Evolutionary conservation across 306 rosid species (phyloP).

Genomic region (Quercus dentata): DNA sequence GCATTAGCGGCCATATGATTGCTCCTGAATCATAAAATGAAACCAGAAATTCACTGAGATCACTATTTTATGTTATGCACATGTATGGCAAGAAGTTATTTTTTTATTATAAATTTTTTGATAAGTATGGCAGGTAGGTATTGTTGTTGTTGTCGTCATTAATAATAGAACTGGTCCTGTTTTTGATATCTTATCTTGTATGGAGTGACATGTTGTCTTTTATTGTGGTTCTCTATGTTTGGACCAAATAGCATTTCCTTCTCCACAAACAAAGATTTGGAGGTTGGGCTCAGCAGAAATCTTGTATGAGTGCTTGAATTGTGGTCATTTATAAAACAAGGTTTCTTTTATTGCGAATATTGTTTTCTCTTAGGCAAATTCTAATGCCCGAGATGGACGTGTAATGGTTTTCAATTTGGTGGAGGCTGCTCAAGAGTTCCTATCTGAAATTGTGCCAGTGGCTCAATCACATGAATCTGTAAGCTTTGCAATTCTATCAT

Average conservation of each 20-base stretch:
- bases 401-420: constrained; percentile 93
- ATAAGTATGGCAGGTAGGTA: too few species aligned
- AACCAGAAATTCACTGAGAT: not conserved
- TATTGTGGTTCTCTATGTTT: not conserved
- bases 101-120: too few species aligned
- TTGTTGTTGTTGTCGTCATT: too few species aligned
- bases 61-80: not conserved
- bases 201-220: not conserved
- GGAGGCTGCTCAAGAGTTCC: constrained; percentile 96
- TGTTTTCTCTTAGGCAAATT: constrained; percentile 60
- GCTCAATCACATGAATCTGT: constrained; percentile 55
- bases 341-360: not conserved
- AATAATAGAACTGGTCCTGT: not conserved
- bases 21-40: not conserved
- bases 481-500: constrained; percentile 25
- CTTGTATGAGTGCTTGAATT: not conserved
- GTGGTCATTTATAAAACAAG: not conserved
- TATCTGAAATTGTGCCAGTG: constrained; percentile 73
- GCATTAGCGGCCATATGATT: not conserved
- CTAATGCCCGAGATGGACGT: constrained; percentile 89
- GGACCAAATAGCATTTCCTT: not conserved
- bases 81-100: not conserved
- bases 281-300: not conserved
- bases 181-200: not conserved
- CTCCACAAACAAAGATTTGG: not conserved